These are phyloP conservation scores for Torulaspora gathmanii DNA, from an alignment of 805 yeast genomes.

Conservation along the genomic window DNA sequence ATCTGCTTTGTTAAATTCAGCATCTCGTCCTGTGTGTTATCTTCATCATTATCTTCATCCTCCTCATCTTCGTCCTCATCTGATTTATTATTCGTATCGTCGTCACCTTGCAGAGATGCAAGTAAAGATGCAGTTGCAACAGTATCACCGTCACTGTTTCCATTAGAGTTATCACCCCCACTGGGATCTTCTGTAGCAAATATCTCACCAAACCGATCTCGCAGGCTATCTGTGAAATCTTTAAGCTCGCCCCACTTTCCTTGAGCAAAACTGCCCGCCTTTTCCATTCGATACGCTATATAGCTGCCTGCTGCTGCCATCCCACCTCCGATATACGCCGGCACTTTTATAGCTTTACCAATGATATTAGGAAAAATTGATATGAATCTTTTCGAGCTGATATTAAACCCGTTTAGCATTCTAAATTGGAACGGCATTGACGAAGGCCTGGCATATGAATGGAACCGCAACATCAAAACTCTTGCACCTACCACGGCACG, in stretches of 20 bases:
- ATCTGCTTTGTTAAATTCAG: constrained; percentile 85
- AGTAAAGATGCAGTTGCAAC: constrained; percentile 38
- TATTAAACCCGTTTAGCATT: constrained; percentile 15
- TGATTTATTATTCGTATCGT: constrained; percentile 33
- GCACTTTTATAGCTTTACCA: constrained; percentile 53
- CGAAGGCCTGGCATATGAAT: constrained; percentile 24
- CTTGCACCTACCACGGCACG: constrained; percentile 3
- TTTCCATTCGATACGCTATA: constrained; percentile 85
- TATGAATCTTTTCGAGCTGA: constrained; percentile 24
- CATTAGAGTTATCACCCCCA: constrained; percentile 27
- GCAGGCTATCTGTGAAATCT: constrained; percentile 54
- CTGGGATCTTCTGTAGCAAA: constrained; percentile 21
- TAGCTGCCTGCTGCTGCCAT: constrained; percentile 93
- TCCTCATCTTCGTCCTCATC: constrained; percentile 43
- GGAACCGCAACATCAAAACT: constrained; percentile 7
- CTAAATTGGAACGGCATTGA: constrained; percentile 17
- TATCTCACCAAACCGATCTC: constrained; percentile 38
- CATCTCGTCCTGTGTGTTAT: constrained; percentile 72
- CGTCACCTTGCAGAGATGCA: constrained; percentile 37
- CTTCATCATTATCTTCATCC: constrained; percentile 50
- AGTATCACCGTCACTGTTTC: constrained; percentile 51
- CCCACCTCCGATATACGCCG: constrained; percentile 85
- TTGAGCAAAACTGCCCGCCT: constrained; percentile 66
- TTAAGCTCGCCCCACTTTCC: constrained; percentile 60
- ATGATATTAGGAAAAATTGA: constrained; percentile 49